Evolutionary conservation across 345 rosid genomes (phyloP), one percentile per base, ranked within the genome.

Genomic region (Citrus maxima): DNA sequence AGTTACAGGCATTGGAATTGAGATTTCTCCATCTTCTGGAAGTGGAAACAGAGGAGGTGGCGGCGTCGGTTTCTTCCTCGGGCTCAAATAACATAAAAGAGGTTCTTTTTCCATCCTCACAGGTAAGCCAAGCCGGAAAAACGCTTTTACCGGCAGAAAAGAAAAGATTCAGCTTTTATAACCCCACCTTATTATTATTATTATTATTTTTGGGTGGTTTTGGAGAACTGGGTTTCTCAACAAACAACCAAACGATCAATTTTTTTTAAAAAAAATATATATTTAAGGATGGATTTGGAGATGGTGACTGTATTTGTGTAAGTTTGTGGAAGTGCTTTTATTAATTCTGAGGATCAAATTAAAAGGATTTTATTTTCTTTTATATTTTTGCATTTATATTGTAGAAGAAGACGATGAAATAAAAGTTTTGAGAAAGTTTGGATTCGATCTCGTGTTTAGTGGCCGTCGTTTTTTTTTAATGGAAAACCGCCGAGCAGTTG

Each of bases 1-100:
- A 28, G 94, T 91, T 30, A 93, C 30, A n/a, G 95, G 89, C 42
- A 88, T 51, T 24, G 94, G 92, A 27, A 90, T 49, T 2, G 97
- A 82, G 35, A 94, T 49, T 70, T 88, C 95, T 76, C 83, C 85
- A 64, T 90, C 83, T 77, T 94, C 98, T 0, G 98, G 99, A 30
- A 95, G 90, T 16, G 97, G 49, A 60, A 80, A 89, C 3, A 95
- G 92, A 22, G 74, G 84, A 19, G 79, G 85, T 1, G 88, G 76
- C 14, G 82, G 67, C 2, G 77, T 38, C 0, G 81, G 81, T 74
- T 67, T 86, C 80, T 40, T 82, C 25, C 83, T 76, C 0, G 93
- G 96, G 80, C 92, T 89, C 3, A 28, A 58, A 75, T 62, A 87
- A 22, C 87, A 87, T 4, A 93, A 85, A 6, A 90, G 84, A 4